phyloP scores from a whole-genome alignment of 768 basidiomycete genomes.

The Russula abietina region DNA sequence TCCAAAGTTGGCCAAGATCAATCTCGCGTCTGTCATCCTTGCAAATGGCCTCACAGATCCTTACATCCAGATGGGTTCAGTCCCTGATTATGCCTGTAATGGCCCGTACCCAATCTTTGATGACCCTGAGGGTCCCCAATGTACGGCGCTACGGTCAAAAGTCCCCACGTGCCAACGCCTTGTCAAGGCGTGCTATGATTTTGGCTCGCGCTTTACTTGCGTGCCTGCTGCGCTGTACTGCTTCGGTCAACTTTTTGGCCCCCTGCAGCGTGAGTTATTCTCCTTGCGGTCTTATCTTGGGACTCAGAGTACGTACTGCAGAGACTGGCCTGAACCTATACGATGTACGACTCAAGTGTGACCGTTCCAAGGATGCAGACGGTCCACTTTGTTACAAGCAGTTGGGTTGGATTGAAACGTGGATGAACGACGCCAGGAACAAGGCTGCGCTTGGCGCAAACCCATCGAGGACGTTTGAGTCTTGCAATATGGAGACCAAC shows the following conservation, averaged over 20 bases:
- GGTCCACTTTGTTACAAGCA: slow-evolving; percentile 64
- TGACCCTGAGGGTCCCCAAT: slow-evolving; percentile 44
- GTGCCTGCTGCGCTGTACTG: slow-evolving; percentile 72
- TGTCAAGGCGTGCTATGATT: slow-evolving; percentile 45
- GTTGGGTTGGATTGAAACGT: slow-evolving; percentile 83
- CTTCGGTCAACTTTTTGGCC: slow-evolving; percentile 62
- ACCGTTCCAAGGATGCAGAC: slow-evolving; percentile 57
- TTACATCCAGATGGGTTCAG: slow-evolving; percentile 66
- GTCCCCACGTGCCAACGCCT: slow-evolving; percentile 50
- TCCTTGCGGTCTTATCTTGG: not conserved
- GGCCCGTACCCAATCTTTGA: slow-evolving; percentile 79
- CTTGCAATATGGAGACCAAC: slow-evolving; percentile 79
- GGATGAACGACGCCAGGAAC: slow-evolving; percentile 71
- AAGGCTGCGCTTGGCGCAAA: slow-evolving; percentile 78
- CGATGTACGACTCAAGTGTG: slow-evolving; percentile 74
- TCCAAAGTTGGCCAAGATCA: slow-evolving; percentile 59
- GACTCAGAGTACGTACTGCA: slow-evolving; percentile 26
- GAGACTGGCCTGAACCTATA: slow-evolving; percentile 83
- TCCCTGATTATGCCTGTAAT: slow-evolving; percentile 80
- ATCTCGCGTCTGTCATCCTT: slow-evolving; percentile 77
- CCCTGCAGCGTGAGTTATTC: slow-evolving; percentile 55
- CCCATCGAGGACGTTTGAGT: slow-evolving; percentile 50
- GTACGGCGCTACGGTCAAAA: slow-evolving; percentile 40
- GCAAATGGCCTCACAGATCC: slow-evolving; percentile 88
- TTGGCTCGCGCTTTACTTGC: slow-evolving; percentile 39